These are phyloP conservation scores for Colletotrichum cordylinicola DNA, from an alignment of 2,329 filamentous ascomycete species.

Conservation along the genomic window DNA sequence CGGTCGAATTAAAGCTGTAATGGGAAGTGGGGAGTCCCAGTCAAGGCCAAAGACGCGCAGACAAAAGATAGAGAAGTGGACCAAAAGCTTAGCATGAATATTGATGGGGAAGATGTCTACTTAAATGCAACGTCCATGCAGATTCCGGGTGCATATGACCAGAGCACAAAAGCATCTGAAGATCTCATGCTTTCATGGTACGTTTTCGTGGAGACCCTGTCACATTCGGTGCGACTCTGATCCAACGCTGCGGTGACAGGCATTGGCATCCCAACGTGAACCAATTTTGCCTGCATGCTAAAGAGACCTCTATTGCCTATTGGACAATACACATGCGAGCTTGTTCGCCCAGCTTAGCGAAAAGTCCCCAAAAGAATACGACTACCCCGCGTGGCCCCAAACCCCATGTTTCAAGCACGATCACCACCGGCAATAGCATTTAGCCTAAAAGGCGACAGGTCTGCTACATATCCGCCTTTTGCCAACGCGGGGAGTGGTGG, in stretches of 20 bases:
- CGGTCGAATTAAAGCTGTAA: not conserved
- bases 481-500: not conserved
- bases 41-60: not conserved
- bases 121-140: not conserved
- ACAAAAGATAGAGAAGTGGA: not conserved
- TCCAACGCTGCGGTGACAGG: not conserved
- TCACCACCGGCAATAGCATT: constrained; percentile 12
- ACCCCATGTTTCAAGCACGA: not conserved
- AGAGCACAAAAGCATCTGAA: not conserved
- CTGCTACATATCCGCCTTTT: not conserved
- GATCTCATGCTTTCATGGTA: not conserved
- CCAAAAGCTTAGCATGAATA: not conserved
- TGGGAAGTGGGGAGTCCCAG: not conserved
- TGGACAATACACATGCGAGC: not conserved
- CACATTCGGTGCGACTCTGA: not conserved
- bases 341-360: not conserved
- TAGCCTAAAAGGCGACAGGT: constrained; percentile 1
- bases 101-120: not conserved
- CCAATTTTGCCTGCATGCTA: not conserved
- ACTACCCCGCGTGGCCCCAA: constrained; percentile 13
- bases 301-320: not conserved
- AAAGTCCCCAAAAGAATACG: not conserved
- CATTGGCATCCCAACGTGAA: not conserved
- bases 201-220: not conserved
- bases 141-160: not conserved